Percentiles rank a stretch among this genome's conserved stretches.
Evolutionary conservation across 176 grass and related monocot genomes (phyloP).

Genomic region (Eragrostis curvula): DNA sequence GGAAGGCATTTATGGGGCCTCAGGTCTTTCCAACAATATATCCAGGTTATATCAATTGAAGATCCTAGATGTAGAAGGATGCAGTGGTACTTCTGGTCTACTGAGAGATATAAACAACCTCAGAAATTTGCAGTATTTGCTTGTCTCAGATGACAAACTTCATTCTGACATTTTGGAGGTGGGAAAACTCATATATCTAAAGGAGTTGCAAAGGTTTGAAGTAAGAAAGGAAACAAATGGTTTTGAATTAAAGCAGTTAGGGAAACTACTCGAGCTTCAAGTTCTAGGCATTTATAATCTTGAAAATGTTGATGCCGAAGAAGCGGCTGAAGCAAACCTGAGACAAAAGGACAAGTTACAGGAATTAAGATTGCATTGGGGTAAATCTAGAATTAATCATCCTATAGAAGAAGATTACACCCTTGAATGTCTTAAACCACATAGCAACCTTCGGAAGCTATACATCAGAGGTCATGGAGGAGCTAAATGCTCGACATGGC

Average conservation of each 20-base stretch:
- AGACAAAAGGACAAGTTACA: neutral
- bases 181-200: neutral
- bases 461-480: too few relatives aligned
- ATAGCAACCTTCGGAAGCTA: too few relatives aligned
- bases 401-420: too few relatives aligned
- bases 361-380: neutral
- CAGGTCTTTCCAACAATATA: too few relatives aligned
- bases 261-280: neutral
- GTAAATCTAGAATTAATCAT: too few relatives aligned
- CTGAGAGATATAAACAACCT: neutral
- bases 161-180: neutral
- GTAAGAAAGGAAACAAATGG: neutral
- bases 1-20: too few relatives aligned
- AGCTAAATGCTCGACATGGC: too few relatives aligned
- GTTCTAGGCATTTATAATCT: neutral
- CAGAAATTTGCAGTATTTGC: neutral
- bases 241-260: neutral
- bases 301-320: constrained; percentile 6
- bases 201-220: constrained; percentile 2
- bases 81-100: too few relatives aligned
- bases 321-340: neutral
- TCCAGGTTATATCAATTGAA: too few relatives aligned
- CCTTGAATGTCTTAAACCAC: too few relatives aligned
- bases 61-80: too few relatives aligned
- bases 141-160: neutral